Evolutionary conservation across 345 rosid species (phyloP).

Genomic region (Anastatica hierochuntica): DNA sequence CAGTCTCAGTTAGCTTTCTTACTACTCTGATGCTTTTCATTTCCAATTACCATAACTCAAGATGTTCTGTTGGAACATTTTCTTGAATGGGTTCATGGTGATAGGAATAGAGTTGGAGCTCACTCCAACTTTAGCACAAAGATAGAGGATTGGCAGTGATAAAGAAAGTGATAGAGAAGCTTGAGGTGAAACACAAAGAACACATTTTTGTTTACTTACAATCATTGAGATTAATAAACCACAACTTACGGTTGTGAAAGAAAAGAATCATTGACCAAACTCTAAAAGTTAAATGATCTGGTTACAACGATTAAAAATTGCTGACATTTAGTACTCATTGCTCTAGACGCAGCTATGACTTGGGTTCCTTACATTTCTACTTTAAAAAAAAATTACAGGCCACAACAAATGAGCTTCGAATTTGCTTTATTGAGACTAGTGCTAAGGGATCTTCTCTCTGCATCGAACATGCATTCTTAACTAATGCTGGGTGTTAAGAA

Average conservation of each 20-base stretch:
- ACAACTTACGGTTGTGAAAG: neutral
- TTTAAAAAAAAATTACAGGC: conserved; percentile 40
- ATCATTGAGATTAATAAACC: neutral
- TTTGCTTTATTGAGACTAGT: conserved; percentile 78
- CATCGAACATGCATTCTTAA: conserved; percentile 76
- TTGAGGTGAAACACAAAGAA: too few relatives aligned
- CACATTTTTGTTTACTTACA: too few relatives aligned
- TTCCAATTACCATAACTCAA: too few relatives aligned
- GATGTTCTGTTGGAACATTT: too few relatives aligned
- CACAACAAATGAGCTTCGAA: conserved; percentile 68
- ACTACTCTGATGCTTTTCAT: too few relatives aligned
- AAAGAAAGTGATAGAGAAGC: too few relatives aligned
- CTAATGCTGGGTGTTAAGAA: conserved; percentile 71
- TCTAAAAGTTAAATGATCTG: neutral
- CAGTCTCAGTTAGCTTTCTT: too few relatives aligned
- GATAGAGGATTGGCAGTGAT: too few relatives aligned
- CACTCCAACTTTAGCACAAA: too few relatives aligned
- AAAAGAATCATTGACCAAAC: neutral
- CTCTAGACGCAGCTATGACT: neutral
- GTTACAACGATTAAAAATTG: neutral
- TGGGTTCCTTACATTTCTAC: conserved; percentile 7
- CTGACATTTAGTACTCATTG: neutral
- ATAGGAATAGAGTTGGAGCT: too few relatives aligned
- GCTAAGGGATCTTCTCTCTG: conserved; percentile 76
- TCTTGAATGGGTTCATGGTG: too few relatives aligned